Evolutionary conservation across 371 early-diverging fungal genomes (phyloP), one percentile per base, ranked within the genome.

Genomic region (Apophysomyces elegans): DNA sequence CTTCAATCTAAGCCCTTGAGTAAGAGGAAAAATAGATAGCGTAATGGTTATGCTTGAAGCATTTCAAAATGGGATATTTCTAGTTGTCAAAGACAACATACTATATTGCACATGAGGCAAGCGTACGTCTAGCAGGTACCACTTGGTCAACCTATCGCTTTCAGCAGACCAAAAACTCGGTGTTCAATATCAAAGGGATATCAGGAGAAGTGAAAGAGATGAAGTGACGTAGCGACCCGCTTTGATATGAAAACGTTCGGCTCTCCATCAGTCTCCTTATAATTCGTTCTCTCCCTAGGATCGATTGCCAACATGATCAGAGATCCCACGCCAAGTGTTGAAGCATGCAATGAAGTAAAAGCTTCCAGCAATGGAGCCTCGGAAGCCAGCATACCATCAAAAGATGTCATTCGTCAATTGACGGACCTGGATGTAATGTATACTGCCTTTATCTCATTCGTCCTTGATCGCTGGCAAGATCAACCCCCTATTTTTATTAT

Each of bases 371-470:
- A 26, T 8, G 54, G 21, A 21, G 54, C n/a, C 9, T 50, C 54
- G 11, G 21, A 50, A 5, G 21, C 16, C 21, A 21, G 54, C 21
- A 7, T 50, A 50, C 65, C 60, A 12, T 47, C 60, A 7, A 62
- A 57, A 35, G 66, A 62, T 61, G 65, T 64, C 60, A 57, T 66
- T 35, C 39, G 57, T 13, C 69, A 68, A 47, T 32, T 68, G 38
- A 61, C 61, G 37, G 71, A 71, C 37, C 37, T 71, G 43, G 71
- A 71, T 60, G 71, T 66, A 71, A 57, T 21, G 54, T 50, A 50
- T 50, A 21, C 21, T 21, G 54, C 21, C 21, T 16, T 26, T 1
- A 7, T 13, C 16, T 50, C 54, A n/a, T 21, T 50, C 21, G 8
- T 21, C 54, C 21, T 7, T 50, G 21, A 50, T 50, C 54, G 21